Percentiles rank a stretch among this genome's conserved stretches.
phyloP scores from a whole-genome alignment of 2,329 filamentous ascomycete species.

The Alternaria brassicicola region DNA sequence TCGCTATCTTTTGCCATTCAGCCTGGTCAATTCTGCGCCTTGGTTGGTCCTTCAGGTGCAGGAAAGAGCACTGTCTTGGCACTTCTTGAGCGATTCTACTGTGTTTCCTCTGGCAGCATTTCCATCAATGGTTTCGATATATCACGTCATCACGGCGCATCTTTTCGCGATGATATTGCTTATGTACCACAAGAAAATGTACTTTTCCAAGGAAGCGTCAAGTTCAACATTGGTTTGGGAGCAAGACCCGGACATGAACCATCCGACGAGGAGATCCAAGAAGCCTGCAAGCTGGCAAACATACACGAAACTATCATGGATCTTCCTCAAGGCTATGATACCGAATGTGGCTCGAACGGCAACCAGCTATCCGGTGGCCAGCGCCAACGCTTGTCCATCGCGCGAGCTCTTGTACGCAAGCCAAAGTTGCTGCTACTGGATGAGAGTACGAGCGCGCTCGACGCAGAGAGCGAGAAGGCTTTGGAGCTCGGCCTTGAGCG shows the following conservation, averaged over 20 bases:
- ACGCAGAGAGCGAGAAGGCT: slow-evolving; percentile 51
- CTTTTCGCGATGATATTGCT: slow-evolving; percentile 54
- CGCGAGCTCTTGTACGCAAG: slow-evolving; percentile 52
- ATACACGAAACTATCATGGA: slow-evolving; percentile 71
- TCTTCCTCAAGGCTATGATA: slow-evolving; percentile 70
- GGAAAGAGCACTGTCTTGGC: slow-evolving; percentile 70
- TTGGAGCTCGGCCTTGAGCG: slow-evolving; percentile 50
- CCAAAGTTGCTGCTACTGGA: slow-evolving; percentile 52
- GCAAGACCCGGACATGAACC: slow-evolving; percentile 62
- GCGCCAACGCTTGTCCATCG: slow-evolving; percentile 52
- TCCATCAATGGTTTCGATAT: slow-evolving; percentile 60
- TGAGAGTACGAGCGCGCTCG: slow-evolving; percentile 52
- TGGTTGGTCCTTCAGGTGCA: slow-evolving; percentile 70
- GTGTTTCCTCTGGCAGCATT: slow-evolving; percentile 57
- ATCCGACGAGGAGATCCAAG: slow-evolving; percentile 66
- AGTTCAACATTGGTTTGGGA: slow-evolving; percentile 55
- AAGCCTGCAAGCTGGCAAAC: slow-evolving; percentile 70
- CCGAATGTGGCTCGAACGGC: slow-evolving; percentile 53
- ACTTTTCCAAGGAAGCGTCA: slow-evolving; percentile 56
- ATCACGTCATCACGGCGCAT: slow-evolving; percentile 44
- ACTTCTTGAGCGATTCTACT: slow-evolving; percentile 62
- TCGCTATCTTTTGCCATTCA: slow-evolving; percentile 63
- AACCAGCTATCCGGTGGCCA: slow-evolving; percentile 53
- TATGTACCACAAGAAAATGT: slow-evolving; percentile 57
- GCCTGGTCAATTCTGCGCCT: slow-evolving; percentile 65